Base-by-base conservation (phyloP, 2,329 filamentous ascomycete species). In the Dendryphion nanum region DNA sequence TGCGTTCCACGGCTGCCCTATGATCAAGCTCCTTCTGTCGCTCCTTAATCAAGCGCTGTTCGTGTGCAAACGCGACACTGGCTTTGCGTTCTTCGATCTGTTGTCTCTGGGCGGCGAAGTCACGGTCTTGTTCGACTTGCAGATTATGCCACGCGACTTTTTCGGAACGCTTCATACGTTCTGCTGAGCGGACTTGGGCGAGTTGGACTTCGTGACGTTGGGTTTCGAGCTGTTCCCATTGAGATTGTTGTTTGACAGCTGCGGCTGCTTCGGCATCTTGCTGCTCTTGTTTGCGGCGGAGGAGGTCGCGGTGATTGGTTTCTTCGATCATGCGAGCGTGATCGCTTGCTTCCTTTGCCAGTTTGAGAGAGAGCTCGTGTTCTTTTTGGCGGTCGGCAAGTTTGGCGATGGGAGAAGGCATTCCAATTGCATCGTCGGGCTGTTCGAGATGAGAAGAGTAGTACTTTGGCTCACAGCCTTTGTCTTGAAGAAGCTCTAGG, bases 381-480 rank as follows among this genome's bases (percentile, higher is more conserved):
- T 59, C 53, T 33, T 57, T 62, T 38, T 61, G 53, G 13, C 48
- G 51, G 30, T 59, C 58, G 12, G 53, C 57, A n/a, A 64, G 53
- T 14, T 47, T 46, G 1, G 44, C 45, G n/a, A 63, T 51, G n/a
- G 48, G 24, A 1, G 44, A 12, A 4, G 61, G 61, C 30, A 64
- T 47, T 24, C 59, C 61, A 4, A 68, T 51, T 12, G 61, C 59
- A 20, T 65, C 62, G 5, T 66, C 50, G 2, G 64, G 59, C 33
- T 64, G 59, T 13, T 69, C 61, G 19, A 67, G 58, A 17, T 55
- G 49, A 18, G 63, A 54, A 30, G 60, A 61, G 46, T 63, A 62
- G 45, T 54, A 63, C 21, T 51, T 56, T 20, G 55, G 54, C 4
- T 42, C 37, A 33, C 59, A 63, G n/a, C 55, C 57, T 44, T 63